phyloP scores from a whole-genome alignment of 306 rosid genomes.

The Quercus mongolica region DNA sequence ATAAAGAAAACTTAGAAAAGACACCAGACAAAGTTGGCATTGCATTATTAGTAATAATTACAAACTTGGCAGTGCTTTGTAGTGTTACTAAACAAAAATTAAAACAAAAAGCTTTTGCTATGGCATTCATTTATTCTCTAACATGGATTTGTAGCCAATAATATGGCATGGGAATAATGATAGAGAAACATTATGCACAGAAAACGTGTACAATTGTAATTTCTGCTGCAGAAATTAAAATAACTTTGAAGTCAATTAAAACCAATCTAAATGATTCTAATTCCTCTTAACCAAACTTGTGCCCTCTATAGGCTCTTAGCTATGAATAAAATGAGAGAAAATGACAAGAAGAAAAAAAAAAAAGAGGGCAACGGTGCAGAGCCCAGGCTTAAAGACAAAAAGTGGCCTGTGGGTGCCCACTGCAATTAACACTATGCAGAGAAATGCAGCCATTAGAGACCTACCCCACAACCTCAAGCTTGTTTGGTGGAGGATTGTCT shows the following conservation, averaged over 20 bases:
- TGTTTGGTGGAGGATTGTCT: conserved; percentile 52
- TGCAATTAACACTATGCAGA: conserved; percentile 23
- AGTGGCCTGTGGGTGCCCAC: conserved; percentile 37
- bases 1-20: too few species aligned
- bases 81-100: too few species aligned
- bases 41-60: too few species aligned
- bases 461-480: conserved; percentile 34
- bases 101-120: too few species aligned
- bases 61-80: too few species aligned
- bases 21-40: too few species aligned
- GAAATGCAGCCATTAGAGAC: conserved; percentile 45
- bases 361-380: background rate
- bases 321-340: background rate
- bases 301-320: background rate
- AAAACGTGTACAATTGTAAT: background rate
- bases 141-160: too few species aligned
- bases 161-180: too few species aligned
- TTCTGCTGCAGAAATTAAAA: background rate
- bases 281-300: background rate
- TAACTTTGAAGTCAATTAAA: background rate
- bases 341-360: background rate
- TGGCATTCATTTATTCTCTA: too few species aligned
- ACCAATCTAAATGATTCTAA: background rate
- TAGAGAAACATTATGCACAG: background rate
- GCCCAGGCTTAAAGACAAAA: conserved; percentile 3